Evolutionary conservation across 805 yeast species (phyloP).

Genomic region (Yarrowia bubula): DNA sequence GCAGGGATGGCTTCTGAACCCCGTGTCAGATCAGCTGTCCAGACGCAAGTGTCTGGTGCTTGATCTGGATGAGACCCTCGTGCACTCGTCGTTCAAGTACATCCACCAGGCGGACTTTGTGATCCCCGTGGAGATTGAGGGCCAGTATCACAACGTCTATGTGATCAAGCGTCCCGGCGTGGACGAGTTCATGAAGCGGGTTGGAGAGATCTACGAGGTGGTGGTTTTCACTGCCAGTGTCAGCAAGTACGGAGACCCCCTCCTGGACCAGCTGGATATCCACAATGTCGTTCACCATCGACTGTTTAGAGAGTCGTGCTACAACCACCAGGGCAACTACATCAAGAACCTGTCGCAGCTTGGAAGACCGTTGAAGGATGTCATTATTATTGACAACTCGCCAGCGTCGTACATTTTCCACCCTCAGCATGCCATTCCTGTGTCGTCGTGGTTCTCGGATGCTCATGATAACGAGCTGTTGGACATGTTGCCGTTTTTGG

Average conservation of each 20-base stretch:
- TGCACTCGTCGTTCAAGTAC: constrained; percentile 91
- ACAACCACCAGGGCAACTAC: constrained; percentile 88
- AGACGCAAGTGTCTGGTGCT: constrained; percentile 82
- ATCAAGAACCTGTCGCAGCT: constrained; percentile 90
- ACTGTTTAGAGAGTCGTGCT: constrained; percentile 90
- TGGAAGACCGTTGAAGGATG: constrained; percentile 84
- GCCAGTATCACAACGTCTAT: constrained; percentile 87
- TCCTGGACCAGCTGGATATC: constrained; percentile 83
- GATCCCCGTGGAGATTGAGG: constrained; percentile 95
- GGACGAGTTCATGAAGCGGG: constrained; percentile 80
- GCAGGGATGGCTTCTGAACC: constrained; percentile 46
- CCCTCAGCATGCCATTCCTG: constrained; percentile 96
- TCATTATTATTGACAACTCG: constrained; percentile 91
- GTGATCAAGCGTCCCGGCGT: constrained; percentile 98
- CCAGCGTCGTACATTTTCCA: constrained; percentile 98
- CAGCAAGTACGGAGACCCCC: constrained; percentile 92
- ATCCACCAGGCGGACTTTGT: constrained; percentile 93
- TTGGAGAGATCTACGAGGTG: constrained; percentile 86
- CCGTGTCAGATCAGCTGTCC: constrained; percentile 49
- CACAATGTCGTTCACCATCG: constrained; percentile 79
- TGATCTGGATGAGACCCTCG: constrained; percentile 94
- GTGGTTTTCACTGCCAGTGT: constrained; percentile 98
- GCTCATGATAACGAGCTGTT: constrained; percentile 93
- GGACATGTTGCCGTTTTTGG: constrained; percentile 86
- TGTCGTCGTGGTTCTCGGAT: constrained; percentile 97